Base-by-base conservation (phyloP, 1,284 basidiomycete genomes). In the Cystobasidium pallidum region DNA sequence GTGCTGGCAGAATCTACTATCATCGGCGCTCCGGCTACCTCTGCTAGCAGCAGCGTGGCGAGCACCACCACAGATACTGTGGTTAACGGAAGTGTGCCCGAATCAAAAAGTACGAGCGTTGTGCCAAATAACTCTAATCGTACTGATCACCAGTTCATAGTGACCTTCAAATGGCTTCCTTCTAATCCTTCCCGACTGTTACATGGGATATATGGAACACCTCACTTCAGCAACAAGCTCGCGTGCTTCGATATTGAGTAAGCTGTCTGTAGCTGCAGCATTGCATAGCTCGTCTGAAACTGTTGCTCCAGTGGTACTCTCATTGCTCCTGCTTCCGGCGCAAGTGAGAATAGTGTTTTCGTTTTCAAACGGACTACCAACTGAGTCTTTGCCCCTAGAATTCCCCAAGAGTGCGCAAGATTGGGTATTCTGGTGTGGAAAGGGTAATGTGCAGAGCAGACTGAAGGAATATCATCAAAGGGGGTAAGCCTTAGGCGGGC, bases 171-270 rank as follows among this genome's bases (percentile, higher is more conserved):
- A 26, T 71, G 68, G 68, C 34, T 71, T 1, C 11, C 28, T 11
- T 39, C 68, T 2, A 64, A 71, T 34, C 47, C 59, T 8, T n/a
- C 49, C 2, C 26, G 36, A 21, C 51, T 71, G 2, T 61, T 71
- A 21, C 68, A 71, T 51, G 68, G 68, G 15, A 21, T 55, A 19
- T 71, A 49, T 24, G 68, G 68, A 17, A 34, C 68, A 19, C 68
- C 68, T 43, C 57, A 52, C 1, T 45, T 54, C 30, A 47, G 59
- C n/a, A 28, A 8, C 34, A 71, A 64, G 30, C 49, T 71, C 6
- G 68, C 68, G 8, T 71, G 68, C 49, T 71, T 71, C 36, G 68
- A 71, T 45, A 58, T 71, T 21, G 68, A 71, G 68, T 71, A 28
- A 63, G 41, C 58, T 70, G 17, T 15, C 11, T 32, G 1, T 64